A percentile compares a stretch with the other conserved stretches of the same genome.
These are phyloP conservation scores for Paecilomyces sp. DNA, from an alignment of 2,329 filamentous ascomycete species.

Conservation along the genomic window DNA sequence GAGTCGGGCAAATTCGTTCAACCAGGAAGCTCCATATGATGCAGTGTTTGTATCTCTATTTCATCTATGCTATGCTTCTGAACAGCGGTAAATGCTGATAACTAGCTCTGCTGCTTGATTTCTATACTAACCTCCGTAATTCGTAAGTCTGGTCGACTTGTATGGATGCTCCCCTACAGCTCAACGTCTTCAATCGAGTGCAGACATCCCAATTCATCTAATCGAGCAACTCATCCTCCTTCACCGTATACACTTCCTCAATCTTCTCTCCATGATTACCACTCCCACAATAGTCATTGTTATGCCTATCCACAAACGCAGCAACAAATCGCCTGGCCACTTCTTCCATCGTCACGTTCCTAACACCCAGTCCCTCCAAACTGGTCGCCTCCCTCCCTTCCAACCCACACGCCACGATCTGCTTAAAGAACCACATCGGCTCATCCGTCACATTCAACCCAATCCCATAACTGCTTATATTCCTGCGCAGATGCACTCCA, in stretches of 20 bases:
- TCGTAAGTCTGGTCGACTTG: too few species aligned
- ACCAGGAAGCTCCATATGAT: neutral
- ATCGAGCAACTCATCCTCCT: neutral
- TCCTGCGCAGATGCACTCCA: conserved; percentile 81
- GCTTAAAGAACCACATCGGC: conserved; percentile 59
- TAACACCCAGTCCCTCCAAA: conserved; percentile 49
- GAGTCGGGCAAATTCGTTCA: neutral
- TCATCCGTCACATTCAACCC: conserved; percentile 52
- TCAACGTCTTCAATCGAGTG: too few species aligned
- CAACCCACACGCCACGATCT: conserved; percentile 87
- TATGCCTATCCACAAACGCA: conserved; percentile 31
- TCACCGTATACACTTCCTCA: neutral
- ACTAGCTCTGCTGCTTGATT: too few species aligned
- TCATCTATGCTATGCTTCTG: too few species aligned
- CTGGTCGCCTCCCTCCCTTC: conserved; percentile 74
- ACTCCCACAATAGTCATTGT: conserved; percentile 25
- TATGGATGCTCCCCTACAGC: too few species aligned
- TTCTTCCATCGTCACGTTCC: conserved; percentile 27
- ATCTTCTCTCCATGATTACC: conserved; percentile 25
- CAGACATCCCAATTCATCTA: neutral
- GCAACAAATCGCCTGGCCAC: conserved; percentile 30
- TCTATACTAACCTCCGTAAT: too few species aligned
- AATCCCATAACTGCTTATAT: conserved; percentile 77
- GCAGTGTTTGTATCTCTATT: neutral
- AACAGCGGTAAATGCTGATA: too few species aligned